phyloP scores from a whole-genome alignment of 768 basidiomycete species.

The Neoboletus magnificus region DNA sequence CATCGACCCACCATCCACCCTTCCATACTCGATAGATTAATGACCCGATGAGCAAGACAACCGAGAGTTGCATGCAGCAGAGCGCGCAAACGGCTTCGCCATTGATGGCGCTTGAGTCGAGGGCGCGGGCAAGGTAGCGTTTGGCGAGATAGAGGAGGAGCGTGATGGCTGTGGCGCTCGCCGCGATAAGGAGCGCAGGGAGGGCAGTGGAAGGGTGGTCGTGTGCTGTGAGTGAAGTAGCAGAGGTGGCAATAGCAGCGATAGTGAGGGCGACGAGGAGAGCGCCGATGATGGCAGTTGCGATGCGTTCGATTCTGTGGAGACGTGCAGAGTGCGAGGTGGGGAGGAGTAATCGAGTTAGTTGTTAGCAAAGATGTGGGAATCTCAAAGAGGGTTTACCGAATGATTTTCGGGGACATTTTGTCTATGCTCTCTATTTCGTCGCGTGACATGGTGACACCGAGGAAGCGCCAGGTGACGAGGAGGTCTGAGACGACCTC shows the following conservation, averaged over 20 bases:
- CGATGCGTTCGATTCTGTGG: constrained; percentile 37
- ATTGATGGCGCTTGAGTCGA: constrained; percentile 43
- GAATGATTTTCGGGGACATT: constrained; percentile 8
- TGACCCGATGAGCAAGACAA: constrained; percentile 41
- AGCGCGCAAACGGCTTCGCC: constrained; percentile 45
- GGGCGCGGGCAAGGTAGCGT: constrained; percentile 41
- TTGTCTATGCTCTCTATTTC: constrained; percentile 14
- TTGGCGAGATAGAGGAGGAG: constrained; percentile 43
- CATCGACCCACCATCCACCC: constrained; percentile 50
- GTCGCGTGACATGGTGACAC: constrained; percentile 33
- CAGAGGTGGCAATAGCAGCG: constrained; percentile 36
- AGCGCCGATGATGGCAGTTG: constrained; percentile 35
- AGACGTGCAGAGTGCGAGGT: neutral
- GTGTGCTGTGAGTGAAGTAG: constrained; percentile 33
- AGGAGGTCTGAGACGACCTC: constrained; percentile 44
- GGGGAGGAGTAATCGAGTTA: neutral
- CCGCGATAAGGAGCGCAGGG: constrained; percentile 42
- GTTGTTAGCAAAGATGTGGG: neutral
- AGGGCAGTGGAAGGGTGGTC: constrained; percentile 38
- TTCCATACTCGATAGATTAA: constrained; percentile 39
- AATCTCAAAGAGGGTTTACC: constrained; percentile 3
- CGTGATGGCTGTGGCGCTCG: constrained; percentile 38
- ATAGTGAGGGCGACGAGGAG: constrained; percentile 38
- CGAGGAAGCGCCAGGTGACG: constrained; percentile 44
- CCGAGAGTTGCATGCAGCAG: constrained; percentile 42